phyloP scores from a whole-genome alignment of 1,284 basidiomycete species.

The Marasmius oreades region DNA sequence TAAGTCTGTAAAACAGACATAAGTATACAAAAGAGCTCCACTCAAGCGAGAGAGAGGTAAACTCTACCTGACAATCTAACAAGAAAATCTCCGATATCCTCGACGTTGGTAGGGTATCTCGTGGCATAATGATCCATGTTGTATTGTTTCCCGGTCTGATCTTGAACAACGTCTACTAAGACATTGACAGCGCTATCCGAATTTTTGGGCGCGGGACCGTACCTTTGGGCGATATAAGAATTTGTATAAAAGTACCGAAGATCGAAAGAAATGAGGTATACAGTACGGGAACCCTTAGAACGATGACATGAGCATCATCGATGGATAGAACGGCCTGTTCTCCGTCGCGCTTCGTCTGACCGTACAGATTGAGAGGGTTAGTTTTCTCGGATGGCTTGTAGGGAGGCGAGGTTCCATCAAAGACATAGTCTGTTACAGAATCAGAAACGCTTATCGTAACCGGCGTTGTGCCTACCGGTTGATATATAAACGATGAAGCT shows the following conservation, averaged over 20 bases:
- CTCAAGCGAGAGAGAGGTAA: not conserved
- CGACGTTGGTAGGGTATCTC: conserved; percentile 76
- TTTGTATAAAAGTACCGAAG: conserved; percentile 1
- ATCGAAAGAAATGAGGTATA: conserved; percentile 39
- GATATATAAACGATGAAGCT: conserved; percentile 76
- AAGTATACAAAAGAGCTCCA: not conserved
- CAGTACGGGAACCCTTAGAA: conserved; percentile 81
- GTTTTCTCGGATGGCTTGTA: conserved; percentile 65
- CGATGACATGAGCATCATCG: conserved; percentile 49
- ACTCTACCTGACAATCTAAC: conserved; percentile 60
- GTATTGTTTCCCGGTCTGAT: conserved; percentile 74
- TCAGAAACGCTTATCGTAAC: not conserved
- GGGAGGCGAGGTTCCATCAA: conserved; percentile 79
- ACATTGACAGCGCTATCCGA: conserved; percentile 79
- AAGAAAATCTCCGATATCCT: conserved; percentile 75
- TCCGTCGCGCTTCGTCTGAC: conserved; percentile 72
- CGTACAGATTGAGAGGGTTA: conserved; percentile 79
- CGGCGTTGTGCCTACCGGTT: conserved; percentile 45
- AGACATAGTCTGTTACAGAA: conserved; percentile 67
- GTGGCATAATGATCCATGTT: conserved; percentile 88
- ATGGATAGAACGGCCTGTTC: conserved; percentile 62
- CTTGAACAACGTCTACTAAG: conserved; percentile 72
- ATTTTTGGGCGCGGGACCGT: conserved; percentile 74
- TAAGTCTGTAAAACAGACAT: not conserved
- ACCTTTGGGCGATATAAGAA: conserved; percentile 41